Evolutionary conservation across 2,329 filamentous ascomycete species (phyloP), one percentile per base, ranked within the genome.

Genomic region (Neonectria sp.): DNA sequence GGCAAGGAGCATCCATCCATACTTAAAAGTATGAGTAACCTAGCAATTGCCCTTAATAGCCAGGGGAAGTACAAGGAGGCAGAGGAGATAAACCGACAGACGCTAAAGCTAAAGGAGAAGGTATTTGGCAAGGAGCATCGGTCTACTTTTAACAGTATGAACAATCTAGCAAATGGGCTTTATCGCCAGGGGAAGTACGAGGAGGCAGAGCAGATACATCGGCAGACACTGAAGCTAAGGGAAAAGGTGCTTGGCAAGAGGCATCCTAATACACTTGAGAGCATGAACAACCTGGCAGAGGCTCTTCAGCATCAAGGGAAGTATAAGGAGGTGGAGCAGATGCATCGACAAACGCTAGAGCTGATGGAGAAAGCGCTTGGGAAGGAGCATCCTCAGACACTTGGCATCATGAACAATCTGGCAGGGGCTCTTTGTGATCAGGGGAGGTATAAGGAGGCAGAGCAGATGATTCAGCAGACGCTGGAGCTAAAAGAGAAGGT

Each of bases 21-120:
- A 31, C 29, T 31, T 9, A 31, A 9, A 6, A 9, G 29, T 9
- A 31, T 31, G 29, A 31, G 9, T 31, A 31, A 31, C 9, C 29
- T 31, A 6, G 29, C 29, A 31, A 31, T 6, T 8, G 29, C 9
- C 7, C 29, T 31, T 31, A 9, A 2, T 2, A 9, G 29, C 29
- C 29, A 31, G 29, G 67, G 68, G 3, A 60, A 66, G 48, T 68
- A 74, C 31, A 8, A 70, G 9, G 70, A 75, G 59, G 74, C 73
- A 37, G 70, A 75, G 58, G 3, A 48, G 7, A n/a, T 29, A 5
- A n/a, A 21, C 9, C 46, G 21, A 21, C 21, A 21, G 21, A 11
- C 31, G 2, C 15, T 53, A 6, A 21, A 58, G 55, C 17, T 53
- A 11, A 12, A 3, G 3, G 21, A 37, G 12, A 25, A 25, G 21